Evolutionary conservation across 2,329 filamentous ascomycete genomes (phyloP).

Genomic region (Nothophaeocryptopus gaeumannii): DNA sequence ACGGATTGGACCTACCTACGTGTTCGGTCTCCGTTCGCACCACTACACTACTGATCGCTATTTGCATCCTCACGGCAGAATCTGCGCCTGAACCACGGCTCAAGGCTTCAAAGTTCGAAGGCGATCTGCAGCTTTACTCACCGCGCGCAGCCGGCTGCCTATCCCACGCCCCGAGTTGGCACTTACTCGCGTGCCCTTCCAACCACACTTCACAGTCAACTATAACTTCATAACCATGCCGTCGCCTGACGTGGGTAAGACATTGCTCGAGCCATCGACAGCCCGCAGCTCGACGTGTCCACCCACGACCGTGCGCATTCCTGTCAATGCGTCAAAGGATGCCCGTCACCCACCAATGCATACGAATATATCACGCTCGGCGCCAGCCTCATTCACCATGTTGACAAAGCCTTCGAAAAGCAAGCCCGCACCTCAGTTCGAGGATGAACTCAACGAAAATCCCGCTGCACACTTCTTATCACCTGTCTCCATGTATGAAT

Average conservation of each 20-base stretch:
- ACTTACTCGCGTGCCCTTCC: constrained; percentile 12
- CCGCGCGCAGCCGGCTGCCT: constrained; percentile 6
- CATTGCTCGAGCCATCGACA: constrained; percentile 12
- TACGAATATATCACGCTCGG: constrained; percentile 18
- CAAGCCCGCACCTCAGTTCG: constrained; percentile 16
- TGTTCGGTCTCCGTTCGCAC: constrained; percentile 12
- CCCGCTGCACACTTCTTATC: constrained; percentile 34
- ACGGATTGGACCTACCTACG: constrained; percentile 15
- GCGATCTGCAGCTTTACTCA: constrained; percentile 10
- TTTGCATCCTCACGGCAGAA: constrained; percentile 2
- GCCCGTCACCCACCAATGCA: not conserved
- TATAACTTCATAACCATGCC: constrained; percentile 21
- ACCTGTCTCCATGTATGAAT: constrained; percentile 28
- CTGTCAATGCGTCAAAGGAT: constrained; percentile 10
- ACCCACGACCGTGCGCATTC: constrained; percentile 13
- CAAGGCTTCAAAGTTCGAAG: not conserved
- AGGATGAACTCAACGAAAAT: constrained; percentile 32
- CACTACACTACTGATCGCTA: constrained; percentile 11
- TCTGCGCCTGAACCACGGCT: constrained; percentile 15
- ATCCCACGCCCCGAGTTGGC: constrained; percentile 18
- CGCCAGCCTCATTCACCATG: constrained; percentile 6
- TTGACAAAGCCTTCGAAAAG: constrained; percentile 10
- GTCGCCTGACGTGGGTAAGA: constrained; percentile 14
- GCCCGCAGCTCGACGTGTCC: constrained; percentile 23
- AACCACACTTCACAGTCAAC: constrained; percentile 16